Percentiles rank a stretch among this genome's conserved stretches.
Evolutionary conservation across 2,329 filamentous ascomycete species (phyloP).

Genomic region (Xylariaceae sp.): DNA sequence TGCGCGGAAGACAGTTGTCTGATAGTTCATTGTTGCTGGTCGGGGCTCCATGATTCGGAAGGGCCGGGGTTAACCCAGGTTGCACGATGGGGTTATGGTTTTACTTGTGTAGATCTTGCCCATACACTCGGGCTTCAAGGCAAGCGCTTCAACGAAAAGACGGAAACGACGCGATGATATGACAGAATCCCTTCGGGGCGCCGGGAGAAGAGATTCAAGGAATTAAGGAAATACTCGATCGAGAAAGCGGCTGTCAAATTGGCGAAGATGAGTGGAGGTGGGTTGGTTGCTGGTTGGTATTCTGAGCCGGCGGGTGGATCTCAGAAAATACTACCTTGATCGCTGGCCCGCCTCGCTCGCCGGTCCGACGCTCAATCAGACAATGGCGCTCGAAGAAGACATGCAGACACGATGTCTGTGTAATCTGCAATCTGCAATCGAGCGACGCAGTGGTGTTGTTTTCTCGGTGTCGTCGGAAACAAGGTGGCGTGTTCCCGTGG

Average conservation of each 20-base stretch:
- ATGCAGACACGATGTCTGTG: neutral
- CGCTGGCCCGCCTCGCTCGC: too few species aligned
- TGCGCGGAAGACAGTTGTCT: conserved; percentile 37
- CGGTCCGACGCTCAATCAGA: too few species aligned
- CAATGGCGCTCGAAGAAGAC: too few species aligned
- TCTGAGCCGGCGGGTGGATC: too few species aligned
- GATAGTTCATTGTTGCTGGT: conserved; percentile 29
- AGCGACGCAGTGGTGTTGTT: neutral
- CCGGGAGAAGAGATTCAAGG: conserved; percentile 9
- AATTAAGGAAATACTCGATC: conserved; percentile 27
- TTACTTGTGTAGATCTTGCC: conserved; percentile 1
- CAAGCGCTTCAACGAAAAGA: too few species aligned
- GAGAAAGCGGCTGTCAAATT: conserved; percentile 14
- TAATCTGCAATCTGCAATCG: neutral
- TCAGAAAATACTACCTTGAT: too few species aligned
- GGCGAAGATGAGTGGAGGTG: too few species aligned
- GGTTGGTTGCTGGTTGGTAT: too few species aligned
- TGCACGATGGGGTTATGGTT: neutral
- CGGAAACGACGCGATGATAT: neutral
- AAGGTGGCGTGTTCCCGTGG: conserved; percentile 21
- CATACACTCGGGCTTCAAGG: neutral
- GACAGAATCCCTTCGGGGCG: neutral
- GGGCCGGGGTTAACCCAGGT: conserved; percentile 24
- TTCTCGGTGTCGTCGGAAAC: conserved; percentile 21
- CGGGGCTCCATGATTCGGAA: conserved; percentile 30